phyloP scores from a whole-genome alignment of 192 early-diverging fungal species.

The Coemansia sp. region DNA sequence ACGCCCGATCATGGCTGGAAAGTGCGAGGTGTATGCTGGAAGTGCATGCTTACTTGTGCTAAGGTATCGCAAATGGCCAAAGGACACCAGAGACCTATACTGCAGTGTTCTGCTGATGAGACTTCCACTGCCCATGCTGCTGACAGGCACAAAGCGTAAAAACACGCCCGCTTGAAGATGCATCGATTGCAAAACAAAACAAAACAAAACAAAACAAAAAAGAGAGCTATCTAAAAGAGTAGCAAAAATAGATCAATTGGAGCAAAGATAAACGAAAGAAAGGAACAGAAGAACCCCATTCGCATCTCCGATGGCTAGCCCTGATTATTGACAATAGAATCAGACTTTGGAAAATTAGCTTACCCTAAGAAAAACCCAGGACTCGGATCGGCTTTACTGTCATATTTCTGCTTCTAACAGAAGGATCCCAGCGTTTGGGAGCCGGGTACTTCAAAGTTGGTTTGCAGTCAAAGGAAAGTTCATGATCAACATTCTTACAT shows the following conservation, averaged over 20 bases:
- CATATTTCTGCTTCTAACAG: too few relatives aligned
- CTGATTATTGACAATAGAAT: too few relatives aligned
- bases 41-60: neutral
- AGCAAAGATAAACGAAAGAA: neutral
- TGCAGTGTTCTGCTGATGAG: neutral
- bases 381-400: too few relatives aligned
- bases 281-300: neutral
- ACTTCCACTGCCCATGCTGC: neutral
- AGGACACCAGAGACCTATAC: neutral
- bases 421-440: too few relatives aligned
- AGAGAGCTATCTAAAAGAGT: slow-evolving; percentile 7
- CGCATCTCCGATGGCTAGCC: neutral
- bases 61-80: neutral
- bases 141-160: neutral
- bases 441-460: too few relatives aligned
- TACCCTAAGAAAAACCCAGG: too few relatives aligned
- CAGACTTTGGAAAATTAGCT: too few relatives aligned
- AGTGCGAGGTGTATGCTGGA: neutral
- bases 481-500: too few relatives aligned
- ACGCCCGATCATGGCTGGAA: slow-evolving; percentile 19
- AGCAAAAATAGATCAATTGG: too few relatives aligned
- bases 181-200: neutral
- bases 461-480: too few relatives aligned
- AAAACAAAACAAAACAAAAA: neutral
- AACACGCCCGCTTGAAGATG: neutral